Conservation (phyloP, 2,329 filamentous ascomycete species). For the Escovopsis sp. region DNA sequence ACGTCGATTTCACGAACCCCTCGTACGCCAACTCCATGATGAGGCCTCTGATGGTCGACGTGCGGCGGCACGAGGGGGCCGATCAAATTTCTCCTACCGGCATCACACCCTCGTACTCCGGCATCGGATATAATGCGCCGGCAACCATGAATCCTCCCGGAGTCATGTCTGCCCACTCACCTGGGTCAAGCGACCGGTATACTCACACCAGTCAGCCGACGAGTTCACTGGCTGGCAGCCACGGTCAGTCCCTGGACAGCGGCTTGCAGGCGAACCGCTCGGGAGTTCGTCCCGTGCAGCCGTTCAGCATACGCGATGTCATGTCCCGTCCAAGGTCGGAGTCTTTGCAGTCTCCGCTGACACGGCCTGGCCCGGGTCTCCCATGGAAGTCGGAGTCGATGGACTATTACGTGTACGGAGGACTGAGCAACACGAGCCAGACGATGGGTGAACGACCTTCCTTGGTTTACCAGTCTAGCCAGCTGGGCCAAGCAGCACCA, state of each 20-base stretch:
- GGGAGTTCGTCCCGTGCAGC: conserved; percentile 37
- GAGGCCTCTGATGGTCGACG: conserved; percentile 53
- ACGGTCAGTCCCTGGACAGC: conserved; percentile 27
- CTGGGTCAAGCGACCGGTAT: conserved; percentile 39
- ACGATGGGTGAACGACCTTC: conserved; percentile 30
- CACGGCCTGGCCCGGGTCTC: conserved; percentile 45
- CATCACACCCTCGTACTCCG: conserved; percentile 51
- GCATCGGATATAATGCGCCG: conserved; percentile 46
- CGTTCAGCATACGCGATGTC: conserved; percentile 39
- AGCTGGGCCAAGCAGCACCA: conserved; percentile 18
- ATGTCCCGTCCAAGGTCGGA: conserved; percentile 42
- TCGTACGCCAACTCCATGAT: conserved; percentile 46
- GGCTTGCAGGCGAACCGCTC: conserved; percentile 29
- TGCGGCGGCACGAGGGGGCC: conserved; percentile 47
- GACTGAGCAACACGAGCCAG: conserved; percentile 29
- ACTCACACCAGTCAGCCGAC: conserved; percentile 34
- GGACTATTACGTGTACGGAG: conserved; percentile 39
- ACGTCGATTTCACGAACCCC: conserved; percentile 31
- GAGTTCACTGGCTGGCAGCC: conserved; percentile 29
- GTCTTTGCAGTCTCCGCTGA: conserved; percentile 40
- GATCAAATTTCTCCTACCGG: conserved; percentile 52
- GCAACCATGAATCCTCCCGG: conserved; percentile 35
- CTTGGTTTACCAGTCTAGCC: conserved; percentile 34
- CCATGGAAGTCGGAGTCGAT: conserved; percentile 47
- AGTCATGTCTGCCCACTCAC: conserved; percentile 41